phyloP scores from a whole-genome alignment of 306 rosid genomes.

The Citrullus colocynthis region DNA sequence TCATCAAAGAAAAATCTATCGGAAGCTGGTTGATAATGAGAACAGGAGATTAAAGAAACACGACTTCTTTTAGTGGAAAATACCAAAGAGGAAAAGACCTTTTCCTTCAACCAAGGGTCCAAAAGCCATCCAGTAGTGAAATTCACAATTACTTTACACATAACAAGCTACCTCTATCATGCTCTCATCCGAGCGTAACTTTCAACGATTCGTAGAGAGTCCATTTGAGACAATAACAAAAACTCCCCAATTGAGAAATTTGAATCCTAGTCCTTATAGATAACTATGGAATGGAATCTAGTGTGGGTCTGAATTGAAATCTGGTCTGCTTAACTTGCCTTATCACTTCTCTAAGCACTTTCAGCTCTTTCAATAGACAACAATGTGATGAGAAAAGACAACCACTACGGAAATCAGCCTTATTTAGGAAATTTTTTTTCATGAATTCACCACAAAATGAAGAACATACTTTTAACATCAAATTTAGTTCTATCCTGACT shows the following conservation, averaged over 20 bases:
- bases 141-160: not conserved
- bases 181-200: not conserved
- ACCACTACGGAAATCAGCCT: not conserved
- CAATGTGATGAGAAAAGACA: not conserved
- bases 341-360: not conserved
- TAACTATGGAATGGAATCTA: not conserved
- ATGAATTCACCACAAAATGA: conserved; percentile 5
- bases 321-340: not conserved
- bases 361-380: not conserved
- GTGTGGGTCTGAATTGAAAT: not conserved
- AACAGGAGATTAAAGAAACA: not conserved
- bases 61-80: not conserved
- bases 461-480: not conserved
- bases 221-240: not conserved
- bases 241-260: not conserved
- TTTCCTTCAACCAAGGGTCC: not conserved
- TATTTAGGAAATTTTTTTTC: not conserved
- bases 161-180: not conserved
- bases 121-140: not conserved
- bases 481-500: not conserved
- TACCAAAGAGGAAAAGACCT: not conserved
- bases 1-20: not conserved
- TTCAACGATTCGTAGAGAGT: not conserved
- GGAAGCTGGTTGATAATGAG: not conserved
- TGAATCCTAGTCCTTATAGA: not conserved